Base-by-base conservation (phyloP, 768 basidiomycete genomes). In the Rhizopogon roseolus region DNA sequence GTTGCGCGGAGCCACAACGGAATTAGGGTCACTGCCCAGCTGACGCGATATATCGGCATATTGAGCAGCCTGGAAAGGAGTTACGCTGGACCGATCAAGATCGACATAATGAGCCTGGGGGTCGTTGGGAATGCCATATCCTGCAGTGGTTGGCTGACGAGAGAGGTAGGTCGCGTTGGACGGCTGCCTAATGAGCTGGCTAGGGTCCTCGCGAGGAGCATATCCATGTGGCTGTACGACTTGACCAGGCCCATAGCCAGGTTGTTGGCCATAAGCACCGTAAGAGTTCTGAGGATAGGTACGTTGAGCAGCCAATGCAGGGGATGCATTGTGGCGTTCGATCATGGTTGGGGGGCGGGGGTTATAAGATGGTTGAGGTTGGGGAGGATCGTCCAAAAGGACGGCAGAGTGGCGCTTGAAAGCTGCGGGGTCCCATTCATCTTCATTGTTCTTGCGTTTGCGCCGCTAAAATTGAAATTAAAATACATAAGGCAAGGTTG, bases 21-120 rank as follows among this genome's bases (percentile, higher is more conserved):
- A 48, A 36, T 60, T 59, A 34, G 71, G 62, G 27, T 70, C 49
- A 40, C 55, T 32, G 54, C 81, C 77, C 39, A 90, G 66, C 17
- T 72, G 78, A 60, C 77, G 73, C 5, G 84, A 80, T 52, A 89
- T 88, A 60, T 85, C 87, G 17, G 75, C 80, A 61, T 90, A 90
- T 64, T 90, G 89, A 0, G 75, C 77, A 39, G 85, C 88, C 62
- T 90, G 88, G 76, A 77, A 87, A 0, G 88, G 87, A 3, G 86
- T 82, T 2, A 88, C 80, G 60, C 86, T 88, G 16, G 83, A 82
- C 41, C 88, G 77, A 62, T 69, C 73, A 40, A 90, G 73, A 60
- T 90, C 84, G 37, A 82, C 74, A 53, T 90, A 88, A 55, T 83
- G 79, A 10, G 72, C 61, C 11, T 61, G 51, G 16, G 54, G 52